Percentiles rank a stretch among this genome's conserved stretches.
Conservation (phyloP, 2,329 filamentous ascomycete species). For the Fusarium sp. region DNA sequence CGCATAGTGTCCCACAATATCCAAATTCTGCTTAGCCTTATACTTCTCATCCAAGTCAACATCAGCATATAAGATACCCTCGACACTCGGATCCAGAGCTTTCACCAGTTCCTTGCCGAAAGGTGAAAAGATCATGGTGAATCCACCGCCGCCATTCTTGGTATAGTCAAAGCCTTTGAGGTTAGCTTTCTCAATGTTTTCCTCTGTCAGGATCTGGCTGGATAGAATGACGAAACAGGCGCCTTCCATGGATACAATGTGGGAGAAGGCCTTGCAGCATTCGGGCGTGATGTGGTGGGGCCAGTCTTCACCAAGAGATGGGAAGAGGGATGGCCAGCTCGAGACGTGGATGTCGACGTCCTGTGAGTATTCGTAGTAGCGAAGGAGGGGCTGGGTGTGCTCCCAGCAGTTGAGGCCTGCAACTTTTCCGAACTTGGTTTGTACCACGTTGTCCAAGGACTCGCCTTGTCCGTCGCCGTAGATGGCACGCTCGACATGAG, state of each 20-base stretch:
- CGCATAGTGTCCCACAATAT: conserved; percentile 49
- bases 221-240: conserved; percentile 64
- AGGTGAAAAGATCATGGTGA: conserved; percentile 49
- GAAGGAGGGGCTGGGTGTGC: conserved; percentile 14
- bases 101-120: conserved; percentile 47
- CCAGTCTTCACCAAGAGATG: conserved; percentile 7
- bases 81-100: conserved; percentile 40
- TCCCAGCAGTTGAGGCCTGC: conserved; percentile 59
- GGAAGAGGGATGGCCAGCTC: conserved; percentile 7
- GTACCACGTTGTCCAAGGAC: neutral
- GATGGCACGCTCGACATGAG: conserved; percentile 62
- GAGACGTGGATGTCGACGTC: conserved; percentile 19
- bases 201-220: conserved; percentile 58
- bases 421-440: conserved; percentile 35
- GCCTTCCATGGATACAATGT: conserved; percentile 66
- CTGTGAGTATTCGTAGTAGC: conserved; percentile 12
- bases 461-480: conserved; percentile 54
- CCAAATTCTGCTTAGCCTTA: conserved; percentile 49
- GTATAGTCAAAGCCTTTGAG: conserved; percentile 47
- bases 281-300: conserved; percentile 41
- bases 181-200: conserved; percentile 47
- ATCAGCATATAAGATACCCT: conserved; percentile 53
- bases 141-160: conserved; percentile 39
- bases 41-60: conserved; percentile 46
- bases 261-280: conserved; percentile 53